These are phyloP conservation scores for Fusarium liriodendri DNA, from an alignment of 2,329 filamentous ascomycete species.

Conservation along the genomic window DNA sequence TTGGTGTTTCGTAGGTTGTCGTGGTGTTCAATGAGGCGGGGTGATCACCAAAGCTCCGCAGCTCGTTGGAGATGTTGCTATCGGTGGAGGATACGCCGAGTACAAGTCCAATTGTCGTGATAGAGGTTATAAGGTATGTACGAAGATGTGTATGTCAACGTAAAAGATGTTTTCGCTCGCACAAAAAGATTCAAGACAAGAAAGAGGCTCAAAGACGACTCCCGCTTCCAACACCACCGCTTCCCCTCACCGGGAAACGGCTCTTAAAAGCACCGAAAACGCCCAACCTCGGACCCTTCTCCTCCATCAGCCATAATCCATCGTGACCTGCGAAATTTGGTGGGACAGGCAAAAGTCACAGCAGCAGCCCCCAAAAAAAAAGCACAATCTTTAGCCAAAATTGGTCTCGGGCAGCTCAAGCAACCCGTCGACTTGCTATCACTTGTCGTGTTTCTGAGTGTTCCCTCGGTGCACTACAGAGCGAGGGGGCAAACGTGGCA, in stretches of 20 bases:
- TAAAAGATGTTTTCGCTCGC: background rate
- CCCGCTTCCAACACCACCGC: background rate
- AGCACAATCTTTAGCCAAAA: constrained; percentile 6
- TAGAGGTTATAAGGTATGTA: background rate
- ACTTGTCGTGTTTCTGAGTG: constrained; percentile 1
- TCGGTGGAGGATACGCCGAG: background rate
- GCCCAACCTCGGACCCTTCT: constrained; percentile 15
- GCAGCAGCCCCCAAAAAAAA: background rate
- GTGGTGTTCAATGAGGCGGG: background rate
- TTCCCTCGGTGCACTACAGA: constrained; percentile 15
- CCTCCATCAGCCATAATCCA: constrained; percentile 24
- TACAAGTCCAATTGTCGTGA: background rate
- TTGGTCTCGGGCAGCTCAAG: background rate
- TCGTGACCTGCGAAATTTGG: constrained; percentile 32
- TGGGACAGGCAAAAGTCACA: constrained; percentile 9
- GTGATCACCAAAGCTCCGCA: background rate
- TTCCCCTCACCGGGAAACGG: constrained; percentile 35
- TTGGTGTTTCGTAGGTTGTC: background rate
- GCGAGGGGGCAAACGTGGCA: constrained; percentile 1
- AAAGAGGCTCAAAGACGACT: background rate
- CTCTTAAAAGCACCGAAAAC: constrained; percentile 34
- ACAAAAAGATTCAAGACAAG: background rate
- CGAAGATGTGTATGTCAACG: background rate
- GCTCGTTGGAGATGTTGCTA: background rate
- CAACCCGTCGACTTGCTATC: background rate